Evolutionary conservation across 805 yeast species (phyloP), one percentile per base, ranked within the genome.

Genomic region (Yarrowia deformans): DNA sequence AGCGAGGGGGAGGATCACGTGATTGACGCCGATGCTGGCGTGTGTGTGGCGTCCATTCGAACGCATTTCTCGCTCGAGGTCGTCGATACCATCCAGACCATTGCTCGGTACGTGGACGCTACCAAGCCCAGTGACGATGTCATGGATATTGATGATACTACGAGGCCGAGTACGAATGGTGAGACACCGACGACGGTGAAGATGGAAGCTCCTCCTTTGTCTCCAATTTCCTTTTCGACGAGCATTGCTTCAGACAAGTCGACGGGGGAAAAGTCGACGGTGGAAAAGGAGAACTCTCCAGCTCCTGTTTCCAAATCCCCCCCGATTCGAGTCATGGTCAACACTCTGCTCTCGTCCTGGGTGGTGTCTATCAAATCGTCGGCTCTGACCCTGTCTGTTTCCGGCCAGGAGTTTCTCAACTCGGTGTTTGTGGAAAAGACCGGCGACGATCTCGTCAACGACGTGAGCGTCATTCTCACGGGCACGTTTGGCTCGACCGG

Each of bases 401-500:
- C 66, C 3, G 66, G 66, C 2, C 52, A 60, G 42, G 52, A 60
- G 52, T 60, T 43, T 32, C 42, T 60, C 18, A 60, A 60, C 5
- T 60, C 66, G 6, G 66, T 60, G 8, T 60, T 60, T 45, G 66
- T 60, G 7, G 66, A 60, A 18, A 60, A 60, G 16, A 42, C 46
- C 1, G 52, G 66, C 4, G 50, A 43, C 14, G 66, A 60, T 60
- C 32, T 60, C 19, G 42, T 43, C 14, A 43, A 43, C 19, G 66
- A 60, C 9, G 52, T 60, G 34, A 18, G 10, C n/a, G 52, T 60
- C 6, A 45, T 60, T 45, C 32, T 60, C n/a, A 60, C 66, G 1
- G 66, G 66, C 34, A 60, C 50, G 0, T 60, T 60, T 60, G 66
- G 52, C 6, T 60, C 66, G 7, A 60, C 66, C 0, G 66, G 52